Base-by-base conservation (phyloP, 371 early-diverging fungal species). In the Syncephalastrum monosporum region DNA sequence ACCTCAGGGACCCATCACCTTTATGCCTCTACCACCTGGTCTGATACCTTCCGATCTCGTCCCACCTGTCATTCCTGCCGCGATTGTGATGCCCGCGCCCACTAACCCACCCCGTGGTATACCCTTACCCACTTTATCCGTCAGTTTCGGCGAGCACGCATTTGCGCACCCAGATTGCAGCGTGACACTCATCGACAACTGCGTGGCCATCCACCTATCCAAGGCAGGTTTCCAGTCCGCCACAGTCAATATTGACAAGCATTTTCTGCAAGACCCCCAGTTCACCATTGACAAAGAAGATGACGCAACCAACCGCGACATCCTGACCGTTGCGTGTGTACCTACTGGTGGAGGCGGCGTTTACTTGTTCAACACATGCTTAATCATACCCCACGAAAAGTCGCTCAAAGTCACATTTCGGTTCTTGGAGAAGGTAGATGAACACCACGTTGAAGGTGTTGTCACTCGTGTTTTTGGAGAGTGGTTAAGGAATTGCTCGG, bases 131-230 rank as follows among this genome's bases (percentile, higher is more conserved):
- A 84, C 85, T 3, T 65, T 83, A 5, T 83, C 82, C 2, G 79
- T 87, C 50, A 77, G 76, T 24, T 85, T 87, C 67, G 81, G 74
- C 0, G 56, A 65, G 14, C 61, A 70, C 10, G 60, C 55, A 21
- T 87, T 83, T 41, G 68, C 68, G 15, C 84, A 85, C 56, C 85
- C 87, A 0, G 75, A 84, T 50, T 87, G 87, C 51, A 77, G 78
- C 0, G 78, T 84, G 12, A 72, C 81, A 1, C 56, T 86, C 5
- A 58, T 76, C 15, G 83, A 82, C 27, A 67, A 72, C 38, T 69
- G 69, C 21, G 79, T 86, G 25, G 77, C 81, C 52, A 75, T 86
- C 46, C 71, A 75, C 29, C 60, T 85, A 42, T 64, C 63, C 21
- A 72, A 75, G 47, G 72, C 73, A 5, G 81, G 77, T 16, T 63